Percentiles rank a stretch among this genome's conserved stretches.
phyloP scores from a whole-genome alignment of 257 asterid species.

The Plantago elongata region DNA sequence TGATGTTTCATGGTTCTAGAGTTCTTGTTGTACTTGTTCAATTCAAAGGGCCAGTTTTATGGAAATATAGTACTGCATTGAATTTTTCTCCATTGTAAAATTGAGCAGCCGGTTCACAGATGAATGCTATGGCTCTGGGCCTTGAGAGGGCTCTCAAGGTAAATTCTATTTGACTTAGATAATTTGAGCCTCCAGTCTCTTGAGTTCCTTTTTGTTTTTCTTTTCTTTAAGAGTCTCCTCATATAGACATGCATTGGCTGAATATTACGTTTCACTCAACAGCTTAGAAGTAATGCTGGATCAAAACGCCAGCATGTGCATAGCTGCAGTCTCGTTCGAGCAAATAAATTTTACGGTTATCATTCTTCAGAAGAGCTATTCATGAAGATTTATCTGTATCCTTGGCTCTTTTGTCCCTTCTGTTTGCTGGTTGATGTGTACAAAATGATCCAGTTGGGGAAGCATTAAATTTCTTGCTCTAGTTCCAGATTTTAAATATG shows the following conservation, averaged over 20 bases:
- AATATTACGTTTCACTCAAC: constrained; percentile 21
- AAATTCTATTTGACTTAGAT: constrained; percentile 14
- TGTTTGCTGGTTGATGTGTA: constrained; percentile 6
- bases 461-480: background rate
- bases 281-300: constrained; percentile 80
- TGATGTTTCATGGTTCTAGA: background rate
- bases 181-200: background rate
- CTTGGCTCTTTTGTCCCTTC: constrained; percentile 22
- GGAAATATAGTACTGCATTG: background rate
- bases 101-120: constrained; percentile 50
- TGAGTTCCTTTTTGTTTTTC: background rate
- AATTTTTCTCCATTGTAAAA: constrained; percentile 18
- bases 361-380: constrained; percentile 85
- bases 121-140: constrained; percentile 45
- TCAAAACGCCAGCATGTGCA: constrained; percentile 92
- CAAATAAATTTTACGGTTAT: constrained; percentile 83
- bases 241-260: constrained; percentile 13
- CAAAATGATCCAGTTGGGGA: background rate
- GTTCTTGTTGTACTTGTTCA: background rate
- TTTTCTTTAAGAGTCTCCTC: constrained; percentile 23
- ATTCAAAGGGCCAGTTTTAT: background rate
- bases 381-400: constrained; percentile 94
- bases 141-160: constrained; percentile 94
- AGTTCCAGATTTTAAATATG: background rate
- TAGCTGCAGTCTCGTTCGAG: constrained; percentile 73